These are phyloP conservation scores for Gautieria morchelliformis DNA, from an alignment of 768 basidiomycete species.

Conservation along the genomic window DNA sequence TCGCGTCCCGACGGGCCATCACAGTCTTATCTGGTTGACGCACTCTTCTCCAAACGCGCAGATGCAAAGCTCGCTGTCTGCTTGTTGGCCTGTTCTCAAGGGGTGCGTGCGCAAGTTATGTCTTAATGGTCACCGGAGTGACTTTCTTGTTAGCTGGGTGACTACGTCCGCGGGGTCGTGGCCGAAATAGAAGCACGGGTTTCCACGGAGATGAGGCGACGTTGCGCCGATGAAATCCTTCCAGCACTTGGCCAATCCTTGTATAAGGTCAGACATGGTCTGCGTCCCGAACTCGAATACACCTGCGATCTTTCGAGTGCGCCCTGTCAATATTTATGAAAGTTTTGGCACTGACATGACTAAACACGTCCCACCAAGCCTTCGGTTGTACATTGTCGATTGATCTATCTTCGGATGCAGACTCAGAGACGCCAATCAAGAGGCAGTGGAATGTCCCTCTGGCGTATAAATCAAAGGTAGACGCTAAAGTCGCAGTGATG, in stretches of 20 bases:
- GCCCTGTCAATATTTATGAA: constrained; percentile 1
- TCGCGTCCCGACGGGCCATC: constrained; percentile 37
- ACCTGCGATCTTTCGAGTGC: constrained; percentile 43
- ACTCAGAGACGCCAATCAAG: constrained; percentile 22
- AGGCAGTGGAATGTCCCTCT: constrained; percentile 24
- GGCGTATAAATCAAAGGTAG: constrained; percentile 43
- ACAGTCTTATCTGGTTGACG: constrained; percentile 54
- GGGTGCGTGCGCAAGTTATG: constrained; percentile 14
- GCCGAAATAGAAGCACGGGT: constrained; percentile 36
- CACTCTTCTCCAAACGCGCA: constrained; percentile 44
- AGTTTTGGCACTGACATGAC: background rate
- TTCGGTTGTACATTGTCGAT: constrained; percentile 44
- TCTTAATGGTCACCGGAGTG: background rate
- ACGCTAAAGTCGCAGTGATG: constrained; percentile 52
- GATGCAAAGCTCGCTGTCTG: constrained; percentile 67
- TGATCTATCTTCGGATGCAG: constrained; percentile 24
- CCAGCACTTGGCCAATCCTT: constrained; percentile 39
- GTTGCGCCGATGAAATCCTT: constrained; percentile 35
- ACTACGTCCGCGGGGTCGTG: constrained; percentile 40
- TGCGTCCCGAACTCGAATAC: constrained; percentile 32
- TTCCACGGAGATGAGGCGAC: constrained; percentile 33
- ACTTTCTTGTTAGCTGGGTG: constrained; percentile 25
- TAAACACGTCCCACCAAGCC: constrained; percentile 27
- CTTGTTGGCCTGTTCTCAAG: constrained; percentile 54
- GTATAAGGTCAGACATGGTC: constrained; percentile 29